Evolutionary conservation across 2,329 filamentous ascomycete genomes (phyloP), one percentile per base, ranked within the genome.

Genomic region (Phoma sp.): DNA sequence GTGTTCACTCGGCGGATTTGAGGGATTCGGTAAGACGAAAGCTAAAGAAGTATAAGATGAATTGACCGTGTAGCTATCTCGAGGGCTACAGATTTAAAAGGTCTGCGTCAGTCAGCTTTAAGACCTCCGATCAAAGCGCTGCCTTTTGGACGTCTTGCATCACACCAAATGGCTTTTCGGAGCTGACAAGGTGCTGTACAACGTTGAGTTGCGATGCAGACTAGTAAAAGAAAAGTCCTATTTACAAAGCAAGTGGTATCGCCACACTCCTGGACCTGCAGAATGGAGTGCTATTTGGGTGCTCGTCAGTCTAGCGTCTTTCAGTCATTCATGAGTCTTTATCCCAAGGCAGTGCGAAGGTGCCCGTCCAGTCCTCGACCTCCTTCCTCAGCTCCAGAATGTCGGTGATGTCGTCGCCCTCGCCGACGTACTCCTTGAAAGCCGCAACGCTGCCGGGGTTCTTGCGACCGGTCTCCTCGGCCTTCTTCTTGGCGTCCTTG

Each of bases 331-430:
- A 72, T 43, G 60, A 59, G 35, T 59, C 51, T 62, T 73, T 73
- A 47, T 70, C 67, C 75, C 75, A 77, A 1, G 75, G 75, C 23
- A 77, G 60, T 24, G 69, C 72, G 54, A 77, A 77, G 6, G 75
- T 77, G 18, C 73, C 71, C 11, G 75, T 74, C 75, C 75, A 77
- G 43, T 76, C 73, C 55, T 75, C 72, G 7, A 77, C 75, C 42
- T 77, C 75, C 47, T 71, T 70, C 42, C 75, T 62, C 29, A 77
- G 57, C 52, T 76, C 71, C 25, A 77, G 67, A 30, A 77, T 75
- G 23, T 77, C 75, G 4, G 71, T 75, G 39, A 76, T 68, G 13
- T 77, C 73, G 40, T 77, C 69, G 23, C 75, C 75, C 47, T 77
- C 73, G 41, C 73, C 73, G 8, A 77, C 62, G 49, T 73, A 75